phyloP scores from a whole-genome alignment of 345 rosid genomes.

The Sonneratia caseolaris region DNA sequence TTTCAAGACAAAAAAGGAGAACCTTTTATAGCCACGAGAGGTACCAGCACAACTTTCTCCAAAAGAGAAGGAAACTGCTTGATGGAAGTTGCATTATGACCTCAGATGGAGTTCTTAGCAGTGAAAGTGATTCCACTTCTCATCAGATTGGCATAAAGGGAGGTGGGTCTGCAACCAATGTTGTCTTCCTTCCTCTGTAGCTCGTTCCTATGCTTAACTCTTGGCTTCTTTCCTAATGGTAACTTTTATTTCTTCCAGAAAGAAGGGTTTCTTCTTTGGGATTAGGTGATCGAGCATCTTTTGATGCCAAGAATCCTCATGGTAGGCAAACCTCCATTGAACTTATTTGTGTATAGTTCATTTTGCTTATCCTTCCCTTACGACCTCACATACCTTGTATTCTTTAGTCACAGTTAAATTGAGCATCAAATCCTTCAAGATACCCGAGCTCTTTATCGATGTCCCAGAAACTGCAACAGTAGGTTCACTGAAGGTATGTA shows the following conservation, averaged over 20 bases:
- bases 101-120: conserved; percentile 69
- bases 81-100: conserved; percentile 37
- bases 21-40: conserved; percentile 28
- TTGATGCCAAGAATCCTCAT: conserved; percentile 47
- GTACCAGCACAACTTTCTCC: conserved; percentile 33
- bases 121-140: conserved; percentile 80
- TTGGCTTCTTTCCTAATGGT: conserved; percentile 7
- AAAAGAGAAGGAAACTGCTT: conserved; percentile 57
- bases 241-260: conserved; percentile 24
- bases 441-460: conserved; percentile 85
- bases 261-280: conserved; percentile 32
- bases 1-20: conserved; percentile 57
- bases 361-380: conserved; percentile 5
- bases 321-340: conserved; percentile 35
- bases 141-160: conserved; percentile 33
- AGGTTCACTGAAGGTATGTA: conserved; percentile 74
- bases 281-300: conserved; percentile 34
- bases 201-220: conserved; percentile 5
- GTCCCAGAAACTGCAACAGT: conserved; percentile 79
- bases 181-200: neutral
- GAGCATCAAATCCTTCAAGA: conserved; percentile 74
- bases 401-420: conserved; percentile 63
- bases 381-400: conserved; percentile 13
- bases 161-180: neutral
- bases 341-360: conserved; percentile 8